phyloP scores from a whole-genome alignment of 768 basidiomycete species.

The Calvatia gigantea region DNA sequence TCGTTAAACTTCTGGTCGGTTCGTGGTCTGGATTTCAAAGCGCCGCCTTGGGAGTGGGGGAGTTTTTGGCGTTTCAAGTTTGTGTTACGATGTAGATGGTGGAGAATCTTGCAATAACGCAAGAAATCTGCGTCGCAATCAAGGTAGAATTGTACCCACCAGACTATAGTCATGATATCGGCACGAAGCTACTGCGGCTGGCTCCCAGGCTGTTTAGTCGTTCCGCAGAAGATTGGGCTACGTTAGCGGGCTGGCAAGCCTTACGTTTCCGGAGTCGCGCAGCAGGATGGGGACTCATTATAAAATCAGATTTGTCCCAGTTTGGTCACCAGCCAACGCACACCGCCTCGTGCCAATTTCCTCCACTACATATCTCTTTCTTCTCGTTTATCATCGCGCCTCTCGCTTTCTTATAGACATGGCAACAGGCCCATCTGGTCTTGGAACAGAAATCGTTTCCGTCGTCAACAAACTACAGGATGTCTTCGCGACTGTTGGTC shows the following conservation, averaged over 20 bases:
- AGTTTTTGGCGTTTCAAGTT: too few relatives aligned
- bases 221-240: too few relatives aligned
- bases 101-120: too few relatives aligned
- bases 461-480: conserved; percentile 90
- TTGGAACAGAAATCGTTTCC: conserved; percentile 78
- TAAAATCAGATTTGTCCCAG: conserved; percentile 4
- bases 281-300: not conserved
- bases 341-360: conserved; percentile 12
- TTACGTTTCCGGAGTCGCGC: not conserved
- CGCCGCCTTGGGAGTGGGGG: too few relatives aligned
- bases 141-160: too few relatives aligned
- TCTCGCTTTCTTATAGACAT: conserved; percentile 24
- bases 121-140: too few relatives aligned
- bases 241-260: not conserved
- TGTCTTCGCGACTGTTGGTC: conserved; percentile 83
- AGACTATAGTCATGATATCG: too few relatives aligned
- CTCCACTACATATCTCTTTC: conserved; percentile 6
- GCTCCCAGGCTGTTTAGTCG: too few relatives aligned
- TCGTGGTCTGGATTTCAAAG: too few relatives aligned
- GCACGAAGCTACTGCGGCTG: too few relatives aligned
- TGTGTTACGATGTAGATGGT: too few relatives aligned
- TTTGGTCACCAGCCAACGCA: conserved; percentile 7
- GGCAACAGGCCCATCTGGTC: conserved; percentile 57
- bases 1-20: too few relatives aligned
- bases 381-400: conserved; percentile 16